phyloP scores from a whole-genome alignment of 106 monocot genomes.

The Phalaenopsis equestris region DNA sequence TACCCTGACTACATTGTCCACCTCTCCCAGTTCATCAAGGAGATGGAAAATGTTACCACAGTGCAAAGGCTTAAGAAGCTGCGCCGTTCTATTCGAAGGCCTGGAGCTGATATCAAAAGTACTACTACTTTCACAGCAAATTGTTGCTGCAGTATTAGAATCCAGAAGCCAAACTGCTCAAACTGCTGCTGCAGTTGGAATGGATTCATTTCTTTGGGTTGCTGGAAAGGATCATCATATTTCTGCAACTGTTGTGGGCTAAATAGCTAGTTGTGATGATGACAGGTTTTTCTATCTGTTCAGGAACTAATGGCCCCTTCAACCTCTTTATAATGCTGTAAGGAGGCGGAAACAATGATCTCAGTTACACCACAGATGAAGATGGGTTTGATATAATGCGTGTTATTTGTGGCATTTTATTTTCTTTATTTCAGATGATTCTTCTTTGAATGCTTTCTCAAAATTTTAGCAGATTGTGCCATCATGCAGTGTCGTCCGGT shows the following conservation, averaged over 20 bases:
- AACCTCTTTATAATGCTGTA: background rate
- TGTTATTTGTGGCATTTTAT: background rate
- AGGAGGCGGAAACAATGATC: background rate
- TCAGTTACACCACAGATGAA: background rate
- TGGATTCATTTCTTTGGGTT: background rate
- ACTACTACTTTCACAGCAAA: conserved; percentile 62
- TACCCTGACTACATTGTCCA: conserved; percentile 74
- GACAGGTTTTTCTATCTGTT: background rate
- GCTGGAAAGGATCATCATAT: background rate
- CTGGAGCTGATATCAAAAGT: conserved; percentile 3
- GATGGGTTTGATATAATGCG: background rate
- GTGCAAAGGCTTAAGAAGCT: conserved; percentile 48
- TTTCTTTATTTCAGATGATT: background rate
- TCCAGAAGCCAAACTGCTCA: conserved; percentile 35
- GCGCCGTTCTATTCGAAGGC: conserved; percentile 18
- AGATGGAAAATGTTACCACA: conserved; percentile 68
- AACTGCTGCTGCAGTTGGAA: conserved; percentile 8
- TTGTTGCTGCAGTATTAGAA: conserved; percentile 48
- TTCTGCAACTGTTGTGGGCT: conserved; percentile 12
- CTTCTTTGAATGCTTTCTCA: too few relatives aligned
- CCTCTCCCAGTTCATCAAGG: conserved; percentile 47
- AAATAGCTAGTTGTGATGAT: conserved; percentile 1
- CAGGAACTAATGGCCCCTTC: background rate
- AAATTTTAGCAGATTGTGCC: too few relatives aligned
- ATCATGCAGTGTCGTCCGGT: too few relatives aligned